These are phyloP conservation scores for Podospora fimiseda DNA, from an alignment of 495 filamentous ascomycete species.

Conservation along the genomic window DNA sequence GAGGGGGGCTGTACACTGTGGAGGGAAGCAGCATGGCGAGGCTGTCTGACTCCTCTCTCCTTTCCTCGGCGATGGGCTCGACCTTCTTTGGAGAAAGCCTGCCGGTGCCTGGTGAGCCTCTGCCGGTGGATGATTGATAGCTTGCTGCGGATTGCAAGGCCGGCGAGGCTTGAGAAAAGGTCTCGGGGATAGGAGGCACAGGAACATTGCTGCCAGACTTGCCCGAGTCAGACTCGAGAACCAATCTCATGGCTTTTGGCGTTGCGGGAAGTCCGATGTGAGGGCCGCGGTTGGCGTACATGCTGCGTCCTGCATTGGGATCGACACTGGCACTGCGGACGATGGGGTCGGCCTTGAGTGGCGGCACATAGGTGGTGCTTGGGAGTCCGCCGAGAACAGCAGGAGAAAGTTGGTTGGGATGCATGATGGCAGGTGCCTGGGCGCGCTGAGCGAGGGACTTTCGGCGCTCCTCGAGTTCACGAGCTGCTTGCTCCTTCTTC, in stretches of 20 bases:
- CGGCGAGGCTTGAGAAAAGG: slow-evolving; percentile 32
- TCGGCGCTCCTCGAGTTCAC: slow-evolving; percentile 80
- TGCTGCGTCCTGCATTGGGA: slow-evolving; percentile 30
- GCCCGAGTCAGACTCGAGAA: slow-evolving; percentile 54
- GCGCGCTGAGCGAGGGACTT: slow-evolving; percentile 74
- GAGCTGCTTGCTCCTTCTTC: slow-evolving; percentile 72
- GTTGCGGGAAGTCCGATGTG: slow-evolving; percentile 72
- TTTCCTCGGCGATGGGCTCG: slow-evolving; percentile 16
- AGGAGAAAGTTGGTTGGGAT: slow-evolving; percentile 58
- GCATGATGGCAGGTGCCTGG: slow-evolving; percentile 70
- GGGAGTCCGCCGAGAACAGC: slow-evolving; percentile 16
- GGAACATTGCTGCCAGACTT: slow-evolving; percentile 44
- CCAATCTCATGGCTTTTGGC: slow-evolving; percentile 76
- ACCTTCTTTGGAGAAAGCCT: slow-evolving; percentile 15
- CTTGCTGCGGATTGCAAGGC: slow-evolving; percentile 10
- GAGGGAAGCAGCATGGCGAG: slow-evolving; percentile 47
- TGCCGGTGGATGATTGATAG: slow-evolving; percentile 9
- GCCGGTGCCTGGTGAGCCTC: slow-evolving; percentile 11
- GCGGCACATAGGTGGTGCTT: slow-evolving; percentile 32
- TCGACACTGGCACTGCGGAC: slow-evolving; percentile 43
- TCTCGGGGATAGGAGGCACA: slow-evolving; percentile 60
- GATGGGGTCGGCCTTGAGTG: slow-evolving; percentile 32
- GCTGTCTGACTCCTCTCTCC: neutral
- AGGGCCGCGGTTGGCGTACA: slow-evolving; percentile 45
- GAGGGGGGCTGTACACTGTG: slow-evolving; percentile 59